A percentile compares a stretch with the other conserved stretches of the same genome.
phyloP scores from a whole-genome alignment of 345 rosid species.

The Camelina sativa region DNA sequence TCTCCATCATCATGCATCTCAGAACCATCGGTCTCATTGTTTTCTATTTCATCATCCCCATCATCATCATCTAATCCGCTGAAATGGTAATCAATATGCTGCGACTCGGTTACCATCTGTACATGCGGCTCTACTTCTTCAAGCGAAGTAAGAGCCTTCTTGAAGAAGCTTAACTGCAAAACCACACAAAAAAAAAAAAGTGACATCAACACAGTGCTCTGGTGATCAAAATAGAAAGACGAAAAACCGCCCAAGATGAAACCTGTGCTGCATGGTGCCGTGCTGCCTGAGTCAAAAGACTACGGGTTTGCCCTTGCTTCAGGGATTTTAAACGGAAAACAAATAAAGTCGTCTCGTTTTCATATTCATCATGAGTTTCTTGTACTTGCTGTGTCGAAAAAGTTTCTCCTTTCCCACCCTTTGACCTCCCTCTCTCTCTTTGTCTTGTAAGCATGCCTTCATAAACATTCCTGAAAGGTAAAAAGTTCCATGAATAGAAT shows the following conservation, averaged over 20 bases:
- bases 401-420: slow-evolving; percentile 72
- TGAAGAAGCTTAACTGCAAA: slow-evolving; percentile 79
- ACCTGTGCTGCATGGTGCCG: slow-evolving; percentile 99
- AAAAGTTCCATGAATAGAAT: slow-evolving; percentile 34
- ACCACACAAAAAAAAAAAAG: slow-evolving; percentile 31
- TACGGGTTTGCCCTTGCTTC: slow-evolving; percentile 93
- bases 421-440: slow-evolving; percentile 78
- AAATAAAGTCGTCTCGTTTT: slow-evolving; percentile 86
- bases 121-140: slow-evolving; percentile 86
- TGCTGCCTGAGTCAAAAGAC: slow-evolving; percentile 98
- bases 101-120: slow-evolving; percentile 62
- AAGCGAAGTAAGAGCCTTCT: slow-evolving; percentile 79
- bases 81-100: slow-evolving; percentile 91
- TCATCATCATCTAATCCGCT: slow-evolving; percentile 75
- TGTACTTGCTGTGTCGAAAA: slow-evolving; percentile 69
- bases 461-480: slow-evolving; percentile 60
- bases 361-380: slow-evolving; percentile 80
- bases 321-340: slow-evolving; percentile 89
- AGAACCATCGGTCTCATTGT: slow-evolving; percentile 53
- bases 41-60: slow-evolving; percentile 55
- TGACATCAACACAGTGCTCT: slow-evolving; percentile 11
- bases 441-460: slow-evolving; percentile 68
- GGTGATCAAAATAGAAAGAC: slow-evolving; percentile 27
- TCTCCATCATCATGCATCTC: slow-evolving; percentile 70
- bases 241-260: slow-evolving; percentile 25